Evolutionary conservation across 2,329 filamentous ascomycete genomes (phyloP).

Genomic region (Dactylellina haptotyla): DNA sequence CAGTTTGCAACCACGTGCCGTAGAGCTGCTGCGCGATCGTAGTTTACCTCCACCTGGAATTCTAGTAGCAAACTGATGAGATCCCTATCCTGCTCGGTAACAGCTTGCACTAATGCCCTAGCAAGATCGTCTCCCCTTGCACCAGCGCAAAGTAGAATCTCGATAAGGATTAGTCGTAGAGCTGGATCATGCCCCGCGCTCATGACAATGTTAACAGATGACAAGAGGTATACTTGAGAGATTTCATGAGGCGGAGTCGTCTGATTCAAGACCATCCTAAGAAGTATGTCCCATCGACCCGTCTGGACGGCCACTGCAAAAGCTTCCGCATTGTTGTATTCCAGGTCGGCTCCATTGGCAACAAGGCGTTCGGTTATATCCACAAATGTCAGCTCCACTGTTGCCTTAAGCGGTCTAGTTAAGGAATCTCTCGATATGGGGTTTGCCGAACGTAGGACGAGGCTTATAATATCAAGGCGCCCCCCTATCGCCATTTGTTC

Average conservation of each 20-base stretch:
- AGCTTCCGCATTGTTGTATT: conserved; percentile 46
- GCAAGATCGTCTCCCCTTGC: conserved; percentile 33
- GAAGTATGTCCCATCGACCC: conserved; percentile 43
- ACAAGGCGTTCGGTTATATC: conserved; percentile 42
- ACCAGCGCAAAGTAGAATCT: conserved; percentile 45
- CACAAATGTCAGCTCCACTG: conserved; percentile 19
- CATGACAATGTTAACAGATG: conserved; percentile 33
- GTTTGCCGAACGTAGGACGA: conserved; percentile 26
- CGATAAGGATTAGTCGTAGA: conserved; percentile 34
- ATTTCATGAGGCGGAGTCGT: conserved; percentile 22
- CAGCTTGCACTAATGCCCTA: conserved; percentile 23
- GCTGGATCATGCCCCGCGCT: conserved; percentile 9
- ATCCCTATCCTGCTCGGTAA: conserved; percentile 37
- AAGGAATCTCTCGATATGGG: conserved; percentile 30
- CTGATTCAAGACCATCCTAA: conserved; percentile 40
- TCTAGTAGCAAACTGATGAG: conserved; percentile 36
- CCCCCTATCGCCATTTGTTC: conserved; percentile 26
- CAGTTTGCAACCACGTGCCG: conserved; percentile 26
- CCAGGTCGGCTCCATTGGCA: conserved; percentile 37
- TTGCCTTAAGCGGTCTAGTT: conserved; percentile 15
- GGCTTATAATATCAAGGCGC: conserved; percentile 29
- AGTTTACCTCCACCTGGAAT: conserved; percentile 46
- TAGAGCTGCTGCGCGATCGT: conserved; percentile 32
- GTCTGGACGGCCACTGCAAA: conserved; percentile 17
- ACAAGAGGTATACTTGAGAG: conserved; percentile 30